These are phyloP conservation scores for Cenchrus purpureus DNA, from an alignment of 176 grass and related monocot species.

Conservation along the genomic window DNA sequence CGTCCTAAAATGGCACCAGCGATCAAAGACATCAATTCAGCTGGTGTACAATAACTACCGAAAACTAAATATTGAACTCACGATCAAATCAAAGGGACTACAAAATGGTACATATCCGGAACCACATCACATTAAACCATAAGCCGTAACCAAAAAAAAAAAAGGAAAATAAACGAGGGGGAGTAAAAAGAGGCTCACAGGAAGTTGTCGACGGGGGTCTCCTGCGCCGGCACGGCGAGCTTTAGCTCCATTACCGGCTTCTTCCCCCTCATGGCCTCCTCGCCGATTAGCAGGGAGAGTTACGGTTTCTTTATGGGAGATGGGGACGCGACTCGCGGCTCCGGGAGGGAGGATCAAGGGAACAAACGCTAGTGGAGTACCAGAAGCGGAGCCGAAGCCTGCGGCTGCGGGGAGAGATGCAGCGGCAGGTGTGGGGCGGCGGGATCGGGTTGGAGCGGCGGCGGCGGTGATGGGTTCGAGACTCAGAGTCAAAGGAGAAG, in stretches of 20 bases:
- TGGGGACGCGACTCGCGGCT: neutral
- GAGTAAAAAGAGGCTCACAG: constrained; percentile 45
- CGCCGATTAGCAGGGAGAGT: neutral
- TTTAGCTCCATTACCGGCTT: constrained; percentile 68
- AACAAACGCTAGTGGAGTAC: neutral
- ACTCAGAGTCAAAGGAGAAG: neutral
- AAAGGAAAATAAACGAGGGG: neutral
- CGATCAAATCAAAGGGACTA: neutral
- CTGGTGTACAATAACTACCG: neutral
- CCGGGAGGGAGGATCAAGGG: neutral
- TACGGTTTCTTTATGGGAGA: constrained; percentile 46
- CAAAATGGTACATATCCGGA: constrained; percentile 11
- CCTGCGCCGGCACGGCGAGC: constrained; percentile 75
- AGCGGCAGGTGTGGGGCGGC: neutral
- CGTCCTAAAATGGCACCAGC: constrained; percentile 61
- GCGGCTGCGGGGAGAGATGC: neutral
- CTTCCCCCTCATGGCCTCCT: constrained; percentile 75
- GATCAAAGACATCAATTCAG: constrained; percentile 10
- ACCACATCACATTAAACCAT: neutral
- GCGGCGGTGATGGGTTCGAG: neutral
- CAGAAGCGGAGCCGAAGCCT: neutral
- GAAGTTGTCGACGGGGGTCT: constrained; percentile 77
- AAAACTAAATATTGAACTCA: constrained; percentile 10
- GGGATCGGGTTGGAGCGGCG: constrained; percentile 10
- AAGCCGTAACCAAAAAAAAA: neutral